phyloP scores from a whole-genome alignment of 139 green algal species.

The Trebouxia sp. region DNA sequence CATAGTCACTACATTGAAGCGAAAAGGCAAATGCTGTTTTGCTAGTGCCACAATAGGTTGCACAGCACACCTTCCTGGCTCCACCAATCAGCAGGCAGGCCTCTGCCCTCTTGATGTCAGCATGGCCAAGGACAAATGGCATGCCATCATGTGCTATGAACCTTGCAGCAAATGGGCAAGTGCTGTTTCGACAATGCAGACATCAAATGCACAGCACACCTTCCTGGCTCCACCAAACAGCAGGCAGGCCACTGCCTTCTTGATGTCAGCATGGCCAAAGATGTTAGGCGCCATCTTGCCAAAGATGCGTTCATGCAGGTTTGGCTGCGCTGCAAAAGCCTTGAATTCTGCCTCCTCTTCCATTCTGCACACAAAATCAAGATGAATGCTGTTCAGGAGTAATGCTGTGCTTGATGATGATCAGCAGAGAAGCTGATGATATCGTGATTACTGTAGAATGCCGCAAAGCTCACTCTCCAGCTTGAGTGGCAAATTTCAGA shows the following conservation, averaged over 20 bases:
- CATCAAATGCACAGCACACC: constrained; percentile 23
- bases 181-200: neutral
- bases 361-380: constrained; percentile 32
- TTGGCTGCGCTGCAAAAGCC: constrained; percentile 78
- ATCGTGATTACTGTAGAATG: too few species aligned
- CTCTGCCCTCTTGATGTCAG: constrained; percentile 95
- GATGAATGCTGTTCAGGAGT: neutral
- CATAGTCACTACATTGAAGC: too few species aligned
- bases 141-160: too few species aligned
- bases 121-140: constrained; percentile 92
- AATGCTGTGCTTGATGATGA: neutral
- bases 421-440: too few species aligned
- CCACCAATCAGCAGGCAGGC: constrained; percentile 96
- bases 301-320: constrained; percentile 76
- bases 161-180: neutral
- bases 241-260: constrained; percentile 93
- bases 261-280: constrained; percentile 94
- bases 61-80: constrained; percentile 74
- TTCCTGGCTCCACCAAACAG: constrained; percentile 96
- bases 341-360: constrained; percentile 87
- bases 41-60: neutral
- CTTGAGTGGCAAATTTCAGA: too few species aligned
- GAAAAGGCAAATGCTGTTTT: neutral
- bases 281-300: constrained; percentile 91
- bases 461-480: too few species aligned